Conservation (phyloP, 108 stramenopile species). For the Cyclotella sp. region DNA sequence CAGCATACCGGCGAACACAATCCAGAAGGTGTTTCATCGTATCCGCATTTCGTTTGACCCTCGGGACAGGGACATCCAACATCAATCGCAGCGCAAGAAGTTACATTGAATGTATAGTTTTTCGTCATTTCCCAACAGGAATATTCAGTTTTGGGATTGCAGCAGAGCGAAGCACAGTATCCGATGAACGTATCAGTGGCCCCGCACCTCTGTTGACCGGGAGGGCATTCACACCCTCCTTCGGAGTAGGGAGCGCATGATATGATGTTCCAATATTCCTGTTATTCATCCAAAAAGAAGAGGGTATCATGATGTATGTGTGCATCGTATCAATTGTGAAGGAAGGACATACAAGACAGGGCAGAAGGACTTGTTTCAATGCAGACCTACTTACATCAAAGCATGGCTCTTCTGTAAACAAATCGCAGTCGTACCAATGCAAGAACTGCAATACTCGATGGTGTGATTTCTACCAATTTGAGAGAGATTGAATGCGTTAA, state of each 20-base stretch:
- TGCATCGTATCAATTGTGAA: neutral
- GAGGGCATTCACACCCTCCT: neutral
- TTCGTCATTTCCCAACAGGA: neutral
- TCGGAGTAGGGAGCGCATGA: neutral
- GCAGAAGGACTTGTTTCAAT: no score
- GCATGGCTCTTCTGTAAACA: neutral
- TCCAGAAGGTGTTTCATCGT: neutral
- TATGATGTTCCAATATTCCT: constrained; percentile 1
- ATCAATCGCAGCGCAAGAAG: neutral
- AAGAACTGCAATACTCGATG: neutral
- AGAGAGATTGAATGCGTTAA: no score
- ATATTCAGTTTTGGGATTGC: neutral
- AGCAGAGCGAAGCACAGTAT: neutral
- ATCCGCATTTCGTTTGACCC: neutral
- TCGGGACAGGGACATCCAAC: neutral
- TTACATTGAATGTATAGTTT: neutral
- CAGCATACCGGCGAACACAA: neutral
- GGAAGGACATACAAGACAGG: no score
- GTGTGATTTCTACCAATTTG: no score
- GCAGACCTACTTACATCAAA: neutral
- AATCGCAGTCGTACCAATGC: neutral
- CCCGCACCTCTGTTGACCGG: neutral
- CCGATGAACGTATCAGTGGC: neutral
- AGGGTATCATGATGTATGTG: no score
- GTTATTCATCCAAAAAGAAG: neutral